These are phyloP conservation scores for Tylopilus plumbeoviolaceoides DNA, from an alignment of 768 basidiomycete genomes.

Conservation along the genomic window DNA sequence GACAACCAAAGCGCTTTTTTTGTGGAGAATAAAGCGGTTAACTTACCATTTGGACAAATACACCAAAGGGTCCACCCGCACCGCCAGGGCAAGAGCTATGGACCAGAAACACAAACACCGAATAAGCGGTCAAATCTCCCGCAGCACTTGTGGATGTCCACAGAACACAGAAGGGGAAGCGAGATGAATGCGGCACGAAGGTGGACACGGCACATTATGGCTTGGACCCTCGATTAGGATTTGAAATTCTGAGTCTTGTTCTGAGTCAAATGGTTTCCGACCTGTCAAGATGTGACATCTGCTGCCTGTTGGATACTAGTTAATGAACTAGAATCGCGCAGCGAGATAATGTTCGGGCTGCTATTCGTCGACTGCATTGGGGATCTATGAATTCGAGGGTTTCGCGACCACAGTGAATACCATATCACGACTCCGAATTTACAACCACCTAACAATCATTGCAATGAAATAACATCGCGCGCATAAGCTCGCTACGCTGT, in stretches of 20 bases:
- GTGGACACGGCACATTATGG: neutral
- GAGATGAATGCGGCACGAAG: neutral
- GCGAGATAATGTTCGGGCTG: neutral
- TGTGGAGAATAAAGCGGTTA: neutral
- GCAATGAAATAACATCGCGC: no score
- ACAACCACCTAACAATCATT: no score
- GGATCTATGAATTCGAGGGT: no score
- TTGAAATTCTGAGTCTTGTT: neutral
- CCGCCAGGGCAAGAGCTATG: neutral
- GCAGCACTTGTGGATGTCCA: neutral
- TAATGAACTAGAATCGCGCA: neutral
- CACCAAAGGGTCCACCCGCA: neutral
- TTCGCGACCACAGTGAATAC: no score
- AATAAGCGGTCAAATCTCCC: neutral
- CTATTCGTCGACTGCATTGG: no score
- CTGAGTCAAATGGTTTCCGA: neutral
- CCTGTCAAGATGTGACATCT: neutral
- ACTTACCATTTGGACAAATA: neutral
- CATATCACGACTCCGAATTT: no score
- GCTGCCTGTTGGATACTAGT: neutral
- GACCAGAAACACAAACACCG: neutral
- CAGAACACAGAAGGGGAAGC: neutral
- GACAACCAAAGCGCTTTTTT: neutral
- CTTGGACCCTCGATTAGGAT: neutral
- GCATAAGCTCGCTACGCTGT: no score